Evolutionary conservation across 371 early-diverging fungal genomes (phyloP).

Genomic region (Lichtheimia hyalospora): DNA sequence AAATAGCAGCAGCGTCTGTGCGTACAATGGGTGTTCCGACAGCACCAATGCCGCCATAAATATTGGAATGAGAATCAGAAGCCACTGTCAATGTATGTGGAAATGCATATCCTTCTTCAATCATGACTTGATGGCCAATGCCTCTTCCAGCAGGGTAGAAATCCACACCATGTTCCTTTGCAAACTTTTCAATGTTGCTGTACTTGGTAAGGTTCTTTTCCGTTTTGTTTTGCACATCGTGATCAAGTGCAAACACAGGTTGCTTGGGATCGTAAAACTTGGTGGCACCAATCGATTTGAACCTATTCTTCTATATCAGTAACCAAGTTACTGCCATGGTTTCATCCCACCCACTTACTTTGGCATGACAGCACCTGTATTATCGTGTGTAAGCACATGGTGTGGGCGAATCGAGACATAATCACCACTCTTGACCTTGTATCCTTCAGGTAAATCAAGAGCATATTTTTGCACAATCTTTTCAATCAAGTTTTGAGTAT

Average conservation of each 20-base stretch:
- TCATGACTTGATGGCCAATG: constrained; percentile 96
- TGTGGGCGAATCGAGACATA: constrained; percentile 91
- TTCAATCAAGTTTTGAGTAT: constrained; percentile 85
- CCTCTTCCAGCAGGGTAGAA: constrained; percentile 96
- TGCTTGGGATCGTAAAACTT: constrained; percentile 78
- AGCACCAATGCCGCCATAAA: constrained; percentile 95
- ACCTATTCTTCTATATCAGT: constrained; percentile 47
- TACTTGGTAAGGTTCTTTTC: constrained; percentile 90
- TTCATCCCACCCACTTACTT: constrained; percentile 57
- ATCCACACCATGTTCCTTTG: constrained; percentile 77
- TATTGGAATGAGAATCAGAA: constrained; percentile 97
- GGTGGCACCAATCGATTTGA: constrained; percentile 86
- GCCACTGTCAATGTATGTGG: constrained; percentile 92
- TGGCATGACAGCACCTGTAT: constrained; percentile 91
- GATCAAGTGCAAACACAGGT: constrained; percentile 94
- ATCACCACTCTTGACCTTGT: constrained; percentile 82
- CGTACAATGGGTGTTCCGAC: constrained; percentile 96
- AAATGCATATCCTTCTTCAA: constrained; percentile 95
- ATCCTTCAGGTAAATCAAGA: constrained; percentile 65
- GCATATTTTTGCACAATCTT: constrained; percentile 92
- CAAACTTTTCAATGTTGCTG: constrained; percentile 80
- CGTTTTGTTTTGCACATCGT: constrained; percentile 93
- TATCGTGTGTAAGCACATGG: constrained; percentile 95
- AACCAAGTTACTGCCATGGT: too few relatives aligned
- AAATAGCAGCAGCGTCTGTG: constrained; percentile 96